phyloP scores from a whole-genome alignment of 495 filamentous ascomycete species.

The Podospora appendiculata region DNA sequence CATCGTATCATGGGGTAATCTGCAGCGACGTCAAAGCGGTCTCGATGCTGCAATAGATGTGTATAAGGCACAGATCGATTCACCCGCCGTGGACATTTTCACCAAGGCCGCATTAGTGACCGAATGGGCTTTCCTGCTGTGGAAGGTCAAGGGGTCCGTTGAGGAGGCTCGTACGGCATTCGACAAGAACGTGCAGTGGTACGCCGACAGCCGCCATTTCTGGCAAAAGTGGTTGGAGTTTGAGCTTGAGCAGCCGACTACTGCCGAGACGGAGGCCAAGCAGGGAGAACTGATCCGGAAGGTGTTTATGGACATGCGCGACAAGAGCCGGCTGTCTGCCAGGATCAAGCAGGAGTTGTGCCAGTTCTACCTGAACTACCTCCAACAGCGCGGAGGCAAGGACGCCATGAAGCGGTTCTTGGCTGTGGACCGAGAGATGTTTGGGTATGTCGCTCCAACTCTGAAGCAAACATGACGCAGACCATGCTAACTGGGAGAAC shows the following conservation, averaged over 20 bases:
- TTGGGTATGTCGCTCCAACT: conserved; percentile 51
- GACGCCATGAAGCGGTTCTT: conserved; percentile 83
- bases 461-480: no score
- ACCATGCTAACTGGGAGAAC: no score
- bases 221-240: conserved; percentile 87
- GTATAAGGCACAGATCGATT: conserved; percentile 73
- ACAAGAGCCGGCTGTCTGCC: conserved; percentile 63
- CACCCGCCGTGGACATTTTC: conserved; percentile 60
- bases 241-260: conserved; percentile 82
- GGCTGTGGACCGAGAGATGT: conserved; percentile 74
- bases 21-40: conserved; percentile 76
- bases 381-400: conserved; percentile 77
- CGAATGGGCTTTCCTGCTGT: conserved; percentile 82
- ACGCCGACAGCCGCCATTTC: conserved; percentile 81
- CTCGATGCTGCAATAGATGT: conserved; percentile 82
- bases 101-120: conserved; percentile 82
- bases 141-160: conserved; percentile 80
- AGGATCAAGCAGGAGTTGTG: conserved; percentile 68
- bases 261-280: conserved; percentile 49
- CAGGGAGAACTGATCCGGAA: conserved; percentile 70
- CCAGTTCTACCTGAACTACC: conserved; percentile 72
- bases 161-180: conserved; percentile 85
- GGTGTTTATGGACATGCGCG: conserved; percentile 70
- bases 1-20: conserved; percentile 80
- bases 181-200: conserved; percentile 74